Base-by-base conservation (phyloP, 2,329 filamentous ascomycete genomes). In the Lecanosticta acicola region DNA sequence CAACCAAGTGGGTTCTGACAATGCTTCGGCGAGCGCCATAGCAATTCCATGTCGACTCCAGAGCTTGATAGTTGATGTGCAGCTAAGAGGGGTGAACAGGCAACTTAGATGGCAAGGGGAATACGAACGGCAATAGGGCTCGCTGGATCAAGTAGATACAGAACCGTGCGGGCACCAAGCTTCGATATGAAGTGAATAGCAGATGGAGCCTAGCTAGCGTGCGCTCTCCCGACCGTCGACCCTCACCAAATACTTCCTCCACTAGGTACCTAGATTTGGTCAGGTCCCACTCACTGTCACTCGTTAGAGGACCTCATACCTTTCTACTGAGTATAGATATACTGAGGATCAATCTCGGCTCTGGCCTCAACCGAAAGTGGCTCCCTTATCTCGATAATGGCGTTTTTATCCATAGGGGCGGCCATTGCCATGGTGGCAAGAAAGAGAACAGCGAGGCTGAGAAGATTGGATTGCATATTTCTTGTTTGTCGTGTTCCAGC, bases 81-180 rank as follows among this genome's bases (percentile, higher is more conserved):
- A 17, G 33, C 33, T 39, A 20, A 39, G 8, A 13, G 13, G 9
- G 9, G 11, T 10, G 18, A 7, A 3, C 19, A 39, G 37, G 37
- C 4, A 39, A 39, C 37, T 39, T 39, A 11, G 19, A 39, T n/a
- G 37, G 37, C 19, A 39, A 26, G 18, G 39, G 39, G 3, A 32
- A 41, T 18, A 17, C 14, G 18, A 32, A 41, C 18, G 21, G 2
- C 16, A 26, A 41, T 18, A 14, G 24, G n/a, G n/a, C n/a, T n/a
- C n/a, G n/a, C n/a, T n/a, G n/a, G n/a, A n/a, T n/a, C n/a, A n/a
- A n/a, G n/a, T n/a, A n/a, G n/a, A n/a, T n/a, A n/a, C n/a, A n/a
- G n/a, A n/a, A n/a, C n/a, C n/a, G n/a, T n/a, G n/a, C n/a, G n/a
- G n/a, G n/a, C n/a, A n/a, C n/a, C n/a, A n/a, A n/a, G n/a, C n/a